A percentile compares a stretch with the other conserved stretches of the same genome.
These are phyloP conservation scores for Akanthomyces muscarius DNA, from an alignment of 2,329 filamentous ascomycete species.

Conservation along the genomic window DNA sequence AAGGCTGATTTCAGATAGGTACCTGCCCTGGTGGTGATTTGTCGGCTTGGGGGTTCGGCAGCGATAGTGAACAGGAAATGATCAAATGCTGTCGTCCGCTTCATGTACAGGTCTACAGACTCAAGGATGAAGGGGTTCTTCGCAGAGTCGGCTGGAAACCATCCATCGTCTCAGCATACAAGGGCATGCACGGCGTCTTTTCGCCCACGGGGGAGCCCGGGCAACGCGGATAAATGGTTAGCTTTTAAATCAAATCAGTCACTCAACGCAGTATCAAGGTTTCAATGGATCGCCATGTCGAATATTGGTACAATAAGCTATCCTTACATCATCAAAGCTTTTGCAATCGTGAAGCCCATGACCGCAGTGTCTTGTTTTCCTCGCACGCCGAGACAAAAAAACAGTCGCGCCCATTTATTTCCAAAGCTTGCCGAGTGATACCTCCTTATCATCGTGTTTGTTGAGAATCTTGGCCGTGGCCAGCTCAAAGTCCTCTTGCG, in stretches of 20 bases:
- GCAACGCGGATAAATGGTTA: slow-evolving; percentile 5
- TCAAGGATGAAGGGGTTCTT: slow-evolving; percentile 52
- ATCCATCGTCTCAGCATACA: slow-evolving; percentile 57
- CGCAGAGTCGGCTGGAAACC: slow-evolving; percentile 56
- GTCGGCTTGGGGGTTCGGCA: slow-evolving; percentile 76
- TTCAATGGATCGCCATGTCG: slow-evolving; percentile 16
- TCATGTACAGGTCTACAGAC: slow-evolving; percentile 66
- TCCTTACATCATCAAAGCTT: slow-evolving; percentile 15
- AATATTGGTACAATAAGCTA: slow-evolving; percentile 18
- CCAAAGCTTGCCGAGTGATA: slow-evolving; percentile 80
- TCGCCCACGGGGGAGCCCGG: slow-evolving; percentile 24
- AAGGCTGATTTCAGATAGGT: slow-evolving; percentile 30
- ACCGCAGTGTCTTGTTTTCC: background rate
- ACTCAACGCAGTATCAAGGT: background rate
- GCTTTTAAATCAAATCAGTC: background rate
- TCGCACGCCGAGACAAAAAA: slow-evolving; percentile 7
- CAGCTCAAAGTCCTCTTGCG: slow-evolving; percentile 97
- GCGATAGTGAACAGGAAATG: slow-evolving; percentile 64
- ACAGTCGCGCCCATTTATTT: slow-evolving; percentile 32
- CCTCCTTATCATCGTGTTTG: slow-evolving; percentile 99
- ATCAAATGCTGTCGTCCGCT: slow-evolving; percentile 67
- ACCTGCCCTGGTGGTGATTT: slow-evolving; percentile 80
- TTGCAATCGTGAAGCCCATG: background rate
- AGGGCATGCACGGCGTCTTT: slow-evolving; percentile 60
- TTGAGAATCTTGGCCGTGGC: slow-evolving; percentile 99